Base-by-base conservation (phyloP, 306 rosid species). In the Arachis hypogaea region DNA sequence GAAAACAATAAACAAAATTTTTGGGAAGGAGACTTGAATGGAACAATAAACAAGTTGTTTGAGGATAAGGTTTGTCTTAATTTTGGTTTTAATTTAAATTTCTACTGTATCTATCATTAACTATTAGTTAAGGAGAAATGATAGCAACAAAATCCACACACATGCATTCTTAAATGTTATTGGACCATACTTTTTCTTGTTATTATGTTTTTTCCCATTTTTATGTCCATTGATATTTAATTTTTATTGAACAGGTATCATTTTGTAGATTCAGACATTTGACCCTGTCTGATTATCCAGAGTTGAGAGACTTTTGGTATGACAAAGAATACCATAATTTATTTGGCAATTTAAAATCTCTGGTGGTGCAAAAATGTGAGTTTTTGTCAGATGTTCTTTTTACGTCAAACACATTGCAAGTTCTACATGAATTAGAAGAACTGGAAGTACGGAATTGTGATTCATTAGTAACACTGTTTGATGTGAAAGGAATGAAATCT, bases 351-450 rank as follows among this genome's bases (percentile, higher is more conserved):
- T 43, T 43, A 7, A 43, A 43, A 43, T 43, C 46, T 43, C 46
- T 43, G 7, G 46, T 43, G 7, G 46, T 43, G 7, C 46, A 43
- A 7, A 43, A 7, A 43, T 43, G 46, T 1, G 46, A 4, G 7
- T 69, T 54, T 40, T 69, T 69, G 10, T 16, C 74, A 22, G 4
- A 69, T 38, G 29, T 69, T 41, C 73, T 69, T 54, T 41, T 69
- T 16, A 16, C 73, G 14, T 54, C 63, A 40, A 69, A 69, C 55
- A 2, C 14, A 18, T 0, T 69, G 1, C 73, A 52, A 69, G 51
- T 40, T 9, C 22, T 69, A 9, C 16, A 8, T 69, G 51, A 18
- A 38, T 16, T 69, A 6, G 52, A 69, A 54, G 62, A 54, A 0
- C 7, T 69, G 2, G 63, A 54, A 69, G 63, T 69, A 14, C 38